These are phyloP conservation scores for Marasmius oreades DNA, from an alignment of 1,284 basidiomycete species.

Conservation along the genomic window DNA sequence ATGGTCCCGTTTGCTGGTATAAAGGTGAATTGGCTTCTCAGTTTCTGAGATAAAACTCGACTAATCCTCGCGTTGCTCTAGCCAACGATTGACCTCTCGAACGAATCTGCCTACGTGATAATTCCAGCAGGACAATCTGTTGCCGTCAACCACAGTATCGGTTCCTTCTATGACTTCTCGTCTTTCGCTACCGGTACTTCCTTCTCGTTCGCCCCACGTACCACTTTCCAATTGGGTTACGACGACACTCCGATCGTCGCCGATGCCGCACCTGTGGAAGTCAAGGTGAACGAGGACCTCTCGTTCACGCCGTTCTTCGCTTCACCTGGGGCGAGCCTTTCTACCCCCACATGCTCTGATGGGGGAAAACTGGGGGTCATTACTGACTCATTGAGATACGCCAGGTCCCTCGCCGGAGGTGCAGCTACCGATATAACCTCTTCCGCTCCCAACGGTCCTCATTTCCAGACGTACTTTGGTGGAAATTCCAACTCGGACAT, in stretches of 20 bases:
- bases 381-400: slow-evolving; percentile 10
- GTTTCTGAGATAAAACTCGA: not conserved
- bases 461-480: slow-evolving; percentile 14
- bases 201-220: slow-evolving; percentile 7
- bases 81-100: slow-evolving; percentile 10
- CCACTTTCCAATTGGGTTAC: slow-evolving; percentile 7
- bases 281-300: slow-evolving; percentile 13
- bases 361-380: slow-evolving; percentile 6
- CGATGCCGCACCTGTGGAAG: slow-evolving; percentile 8
- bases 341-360: slow-evolving; percentile 14
- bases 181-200: slow-evolving; percentile 12
- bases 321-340: slow-evolving; percentile 1
- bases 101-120: slow-evolving; percentile 13
- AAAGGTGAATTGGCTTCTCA: slow-evolving; percentile 4
- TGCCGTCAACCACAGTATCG: slow-evolving; percentile 17
- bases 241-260: slow-evolving; percentile 10
- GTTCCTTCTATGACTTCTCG: slow-evolving; percentile 18
- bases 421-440: slow-evolving; percentile 13
- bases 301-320: slow-evolving; percentile 11
- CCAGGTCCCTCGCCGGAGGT: slow-evolving; percentile 15
- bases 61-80: not conserved
- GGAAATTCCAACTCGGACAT: slow-evolving; percentile 16
- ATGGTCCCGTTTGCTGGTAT: slow-evolving; percentile 16
- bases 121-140: slow-evolving; percentile 18
- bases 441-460: slow-evolving; percentile 10